Evolutionary conservation across 352 stramenopile species (phyloP).

Genomic region (Lagenidium giganteum): DNA sequence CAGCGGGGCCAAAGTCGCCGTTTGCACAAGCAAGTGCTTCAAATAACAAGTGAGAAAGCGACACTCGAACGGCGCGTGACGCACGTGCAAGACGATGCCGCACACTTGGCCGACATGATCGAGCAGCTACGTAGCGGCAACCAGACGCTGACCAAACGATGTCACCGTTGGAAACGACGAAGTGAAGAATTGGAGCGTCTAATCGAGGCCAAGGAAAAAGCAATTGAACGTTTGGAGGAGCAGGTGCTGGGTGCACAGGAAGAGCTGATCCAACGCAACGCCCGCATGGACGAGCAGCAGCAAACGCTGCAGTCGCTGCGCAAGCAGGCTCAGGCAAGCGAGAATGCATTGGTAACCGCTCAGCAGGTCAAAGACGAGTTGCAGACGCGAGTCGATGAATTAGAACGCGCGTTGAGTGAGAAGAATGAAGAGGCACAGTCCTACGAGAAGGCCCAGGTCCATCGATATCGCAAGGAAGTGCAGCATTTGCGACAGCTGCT

Average conservation of each 20-base stretch:
- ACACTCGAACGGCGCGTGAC: slow-evolving; percentile 31
- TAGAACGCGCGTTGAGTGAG: slow-evolving; percentile 19
- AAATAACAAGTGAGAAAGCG: slow-evolving; percentile 27
- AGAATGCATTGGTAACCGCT: too few relatives aligned
- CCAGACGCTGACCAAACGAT: slow-evolving; percentile 20
- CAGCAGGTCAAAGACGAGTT: too few relatives aligned
- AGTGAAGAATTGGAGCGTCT: slow-evolving; percentile 16
- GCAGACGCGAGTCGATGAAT: too few relatives aligned
- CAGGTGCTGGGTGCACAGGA: slow-evolving; percentile 27
- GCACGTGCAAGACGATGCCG: slow-evolving; percentile 27
- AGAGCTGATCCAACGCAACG: slow-evolving; percentile 30
- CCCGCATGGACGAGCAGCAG: too few relatives aligned
- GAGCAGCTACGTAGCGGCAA: slow-evolving; percentile 27
- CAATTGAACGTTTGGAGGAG: slow-evolving; percentile 16
- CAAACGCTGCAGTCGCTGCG: too few relatives aligned
- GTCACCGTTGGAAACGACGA: slow-evolving; percentile 16
- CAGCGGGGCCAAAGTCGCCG: slow-evolving; percentile 25
- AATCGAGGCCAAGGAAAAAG: slow-evolving; percentile 5
- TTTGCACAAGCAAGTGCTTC: slow-evolving; percentile 30
- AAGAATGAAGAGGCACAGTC: slow-evolving; percentile 16
- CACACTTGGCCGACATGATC: slow-evolving; percentile 34
- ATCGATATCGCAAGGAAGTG: slow-evolving; percentile 31
- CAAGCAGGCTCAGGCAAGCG: too few relatives aligned
- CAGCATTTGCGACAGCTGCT: slow-evolving; percentile 40
- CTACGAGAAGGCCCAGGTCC: slow-evolving; percentile 4